A percentile compares a stretch with the other conserved stretches of the same genome.
Evolutionary conservation across 768 basidiomycete genomes (phyloP).

Genomic region (Nevesoporus exiguus): DNA sequence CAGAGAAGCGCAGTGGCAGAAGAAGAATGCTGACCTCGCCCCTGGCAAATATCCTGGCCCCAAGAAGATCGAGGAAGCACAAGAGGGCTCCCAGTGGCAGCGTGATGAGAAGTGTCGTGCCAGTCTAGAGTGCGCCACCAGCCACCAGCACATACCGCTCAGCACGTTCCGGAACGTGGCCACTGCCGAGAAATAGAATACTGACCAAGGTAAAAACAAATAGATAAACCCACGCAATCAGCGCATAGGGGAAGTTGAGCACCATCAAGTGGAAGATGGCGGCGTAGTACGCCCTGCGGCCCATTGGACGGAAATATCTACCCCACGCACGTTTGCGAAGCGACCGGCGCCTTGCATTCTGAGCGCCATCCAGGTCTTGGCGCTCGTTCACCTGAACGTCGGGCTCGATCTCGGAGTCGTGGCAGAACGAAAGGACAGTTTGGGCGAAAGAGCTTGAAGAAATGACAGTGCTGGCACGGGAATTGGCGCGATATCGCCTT

Average conservation of each 20-base stretch:
- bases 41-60: conserved; percentile 66
- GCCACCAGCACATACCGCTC: conserved; percentile 14
- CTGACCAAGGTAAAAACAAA: conserved; percentile 79
- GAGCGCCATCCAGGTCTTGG: conserved; percentile 11
- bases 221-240: conserved; percentile 74
- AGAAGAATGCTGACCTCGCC: conserved; percentile 51
- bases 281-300: conserved; percentile 53
- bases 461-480: conserved; percentile 50
- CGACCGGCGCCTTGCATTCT: conserved; percentile 4
- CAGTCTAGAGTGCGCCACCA: conserved; percentile 45
- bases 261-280: conserved; percentile 66
- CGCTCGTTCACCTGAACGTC: conserved; percentile 34
- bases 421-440: conserved; percentile 67
- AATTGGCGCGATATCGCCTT: conserved; percentile 51
- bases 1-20: neutral
- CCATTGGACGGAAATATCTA: conserved; percentile 64
- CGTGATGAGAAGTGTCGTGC: conserved; percentile 76
- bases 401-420: conserved; percentile 44
- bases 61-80: conserved; percentile 74
- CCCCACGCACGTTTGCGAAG: conserved; percentile 36
- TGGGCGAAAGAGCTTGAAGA: conserved; percentile 56
- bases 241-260: conserved; percentile 75
- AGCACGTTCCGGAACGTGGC: neutral
- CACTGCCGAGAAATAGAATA: conserved; percentile 12
- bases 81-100: conserved; percentile 74